A percentile compares a stretch with the other conserved stretches of the same genome.
Evolutionary conservation across 345 rosid species (phyloP).

Genomic region (Aegle marmelos): DNA sequence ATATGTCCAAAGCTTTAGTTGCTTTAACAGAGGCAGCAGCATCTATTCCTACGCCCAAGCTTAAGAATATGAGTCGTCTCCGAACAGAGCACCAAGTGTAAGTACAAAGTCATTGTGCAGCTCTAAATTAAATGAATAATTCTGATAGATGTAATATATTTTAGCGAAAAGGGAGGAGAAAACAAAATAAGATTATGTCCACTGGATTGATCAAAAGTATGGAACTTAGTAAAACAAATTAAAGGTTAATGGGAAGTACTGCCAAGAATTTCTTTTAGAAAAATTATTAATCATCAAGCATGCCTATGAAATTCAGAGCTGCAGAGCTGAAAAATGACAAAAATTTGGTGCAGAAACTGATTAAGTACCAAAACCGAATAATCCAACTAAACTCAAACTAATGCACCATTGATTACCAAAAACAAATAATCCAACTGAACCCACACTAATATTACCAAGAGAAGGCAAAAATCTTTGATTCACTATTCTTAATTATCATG

Average conservation of each 20-base stretch:
- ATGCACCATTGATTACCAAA: neutral
- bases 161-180: neutral
- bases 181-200: neutral
- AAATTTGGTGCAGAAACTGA: neutral
- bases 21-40: conserved; percentile 75
- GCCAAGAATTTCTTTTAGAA: neutral
- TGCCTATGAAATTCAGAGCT: conserved; percentile 3
- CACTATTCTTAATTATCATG: conserved; percentile 22
- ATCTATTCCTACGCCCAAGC: conserved; percentile 75
- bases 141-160: neutral
- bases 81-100: conserved; percentile 97
- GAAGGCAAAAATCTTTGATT: conserved; percentile 2
- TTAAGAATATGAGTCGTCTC: conserved; percentile 76
- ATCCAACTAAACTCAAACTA: neutral
- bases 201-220: neutral
- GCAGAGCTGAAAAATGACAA: neutral
- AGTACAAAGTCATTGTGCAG: conserved; percentile 25
- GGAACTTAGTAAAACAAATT: neutral
- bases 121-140: neutral
- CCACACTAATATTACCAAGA: neutral
- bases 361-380: neutral
- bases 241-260: neutral
- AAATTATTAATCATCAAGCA: neutral
- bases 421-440: neutral
- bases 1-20: conserved; percentile 76